Conservation (phyloP, 192 early-diverging fungal species). For the Podila clonocystis region DNA sequence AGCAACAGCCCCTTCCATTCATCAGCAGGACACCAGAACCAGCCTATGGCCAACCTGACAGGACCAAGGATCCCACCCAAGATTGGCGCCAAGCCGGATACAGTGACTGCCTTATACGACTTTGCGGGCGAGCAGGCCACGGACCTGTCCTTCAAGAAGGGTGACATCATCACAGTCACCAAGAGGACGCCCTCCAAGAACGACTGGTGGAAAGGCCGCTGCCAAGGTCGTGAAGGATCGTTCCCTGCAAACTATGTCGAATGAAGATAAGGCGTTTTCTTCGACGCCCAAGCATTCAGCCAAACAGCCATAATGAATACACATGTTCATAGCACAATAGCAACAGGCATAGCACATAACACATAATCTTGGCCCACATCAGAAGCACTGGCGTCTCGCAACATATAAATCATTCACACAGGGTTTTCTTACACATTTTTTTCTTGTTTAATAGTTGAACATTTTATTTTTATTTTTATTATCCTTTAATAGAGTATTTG, state of each 20-base stretch:
- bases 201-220: slow-evolving; percentile 92
- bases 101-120: slow-evolving; percentile 82
- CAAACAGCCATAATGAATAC: not conserved
- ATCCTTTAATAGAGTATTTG: slow-evolving; percentile 48
- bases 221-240: slow-evolving; percentile 65
- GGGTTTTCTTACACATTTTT: too few relatives aligned
- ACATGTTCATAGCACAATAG: not conserved
- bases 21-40: slow-evolving; percentile 6
- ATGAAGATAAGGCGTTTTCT: not conserved
- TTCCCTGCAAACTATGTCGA: slow-evolving; percentile 18
- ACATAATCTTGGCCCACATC: not conserved
- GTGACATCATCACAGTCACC: slow-evolving; percentile 82
- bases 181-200: slow-evolving; percentile 71
- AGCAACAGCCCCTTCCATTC: slow-evolving; percentile 16
- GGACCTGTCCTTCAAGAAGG: slow-evolving; percentile 84
- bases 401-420: too few relatives aligned
- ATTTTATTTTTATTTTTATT: not conserved
- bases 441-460: too few relatives aligned
- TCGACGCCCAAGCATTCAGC: too few relatives aligned
- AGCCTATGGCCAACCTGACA: slow-evolving; percentile 5
- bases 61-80: slow-evolving; percentile 18
- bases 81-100: slow-evolving; percentile 6
- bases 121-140: slow-evolving; percentile 78
- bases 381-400: too few relatives aligned
- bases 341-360: not conserved